A percentile compares a stretch with the other conserved stretches of the same genome.
Conservation (phyloP, 2,329 filamentous ascomycete genomes). For the Tolypocladium ovalisporum region DNA sequence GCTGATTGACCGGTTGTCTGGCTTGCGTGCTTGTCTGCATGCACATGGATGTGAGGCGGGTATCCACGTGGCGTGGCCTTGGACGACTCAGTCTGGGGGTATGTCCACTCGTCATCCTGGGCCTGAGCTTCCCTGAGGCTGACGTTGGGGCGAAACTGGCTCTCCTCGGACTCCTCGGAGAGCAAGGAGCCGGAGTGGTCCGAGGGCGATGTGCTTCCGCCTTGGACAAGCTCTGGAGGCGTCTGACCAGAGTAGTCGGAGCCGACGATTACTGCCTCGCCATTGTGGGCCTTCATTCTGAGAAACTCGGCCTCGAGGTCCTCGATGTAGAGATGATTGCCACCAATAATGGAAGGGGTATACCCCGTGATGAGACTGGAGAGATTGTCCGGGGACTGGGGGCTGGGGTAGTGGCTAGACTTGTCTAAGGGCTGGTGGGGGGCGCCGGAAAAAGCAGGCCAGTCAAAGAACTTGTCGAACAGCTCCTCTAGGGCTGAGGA, state of each 20-base stretch:
- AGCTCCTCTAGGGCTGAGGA: slow-evolving; percentile 21
- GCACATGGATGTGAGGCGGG: slow-evolving; percentile 20
- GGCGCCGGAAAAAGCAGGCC: slow-evolving; percentile 21
- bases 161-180: slow-evolving; percentile 19
- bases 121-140: slow-evolving; percentile 23
- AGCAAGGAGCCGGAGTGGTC: slow-evolving; percentile 25
- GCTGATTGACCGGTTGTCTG: slow-evolving; percentile 10
- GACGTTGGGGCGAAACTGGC: slow-evolving; percentile 15
- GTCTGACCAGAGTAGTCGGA: slow-evolving; percentile 26
- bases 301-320: slow-evolving; percentile 17
- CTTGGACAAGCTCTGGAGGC: slow-evolving; percentile 25
- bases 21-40: slow-evolving; percentile 14
- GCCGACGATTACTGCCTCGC: slow-evolving; percentile 18
- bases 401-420: slow-evolving; percentile 16
- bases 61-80: slow-evolving; percentile 20
- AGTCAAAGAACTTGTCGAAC: slow-evolving; percentile 27
- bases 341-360: slow-evolving; percentile 19
- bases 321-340: slow-evolving; percentile 18
- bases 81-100: slow-evolving; percentile 22
- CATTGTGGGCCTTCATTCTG: slow-evolving; percentile 23
- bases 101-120: slow-evolving; percentile 30
- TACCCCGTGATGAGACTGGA: slow-evolving; percentile 22
- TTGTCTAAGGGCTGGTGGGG: slow-evolving; percentile 16
- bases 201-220: slow-evolving; percentile 28
- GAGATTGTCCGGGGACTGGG: slow-evolving; percentile 16